These are phyloP conservation scores for Penicillium desertorum DNA, from an alignment of 495 filamentous ascomycete species.

Conservation along the genomic window DNA sequence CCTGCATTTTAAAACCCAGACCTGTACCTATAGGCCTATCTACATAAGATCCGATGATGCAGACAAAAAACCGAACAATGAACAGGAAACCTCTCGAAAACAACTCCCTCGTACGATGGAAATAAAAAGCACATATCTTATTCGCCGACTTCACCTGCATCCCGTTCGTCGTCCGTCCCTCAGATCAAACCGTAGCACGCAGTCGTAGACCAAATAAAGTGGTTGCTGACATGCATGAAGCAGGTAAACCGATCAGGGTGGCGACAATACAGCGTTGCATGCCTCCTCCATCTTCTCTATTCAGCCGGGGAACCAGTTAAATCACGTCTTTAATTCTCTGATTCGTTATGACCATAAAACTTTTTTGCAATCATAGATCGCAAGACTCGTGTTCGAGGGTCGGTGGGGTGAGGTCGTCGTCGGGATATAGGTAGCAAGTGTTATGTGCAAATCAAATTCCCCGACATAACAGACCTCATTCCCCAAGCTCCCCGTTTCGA, in stretches of 20 bases:
- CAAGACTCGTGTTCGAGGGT: constrained; percentile 21
- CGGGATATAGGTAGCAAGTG: constrained; percentile 6
- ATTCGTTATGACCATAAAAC: constrained; percentile 40
- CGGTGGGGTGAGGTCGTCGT: constrained; percentile 12
- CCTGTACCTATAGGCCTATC: constrained; percentile 27
- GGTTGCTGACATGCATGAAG: constrained; percentile 14
- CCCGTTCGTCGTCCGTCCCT: constrained; percentile 24
- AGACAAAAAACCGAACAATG: constrained; percentile 24
- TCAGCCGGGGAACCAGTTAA: constrained; percentile 35
- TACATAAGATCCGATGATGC: constrained; percentile 37
- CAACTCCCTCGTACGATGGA: constrained; percentile 42
- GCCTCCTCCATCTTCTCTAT: constrained; percentile 23
- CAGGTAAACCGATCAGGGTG: constrained; percentile 13
- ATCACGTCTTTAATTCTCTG: constrained; percentile 34
- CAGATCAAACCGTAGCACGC: constrained; percentile 12
- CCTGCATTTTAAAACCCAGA: constrained; percentile 19
- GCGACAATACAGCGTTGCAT: constrained; percentile 21
- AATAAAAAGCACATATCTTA: constrained; percentile 30
- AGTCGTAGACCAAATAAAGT: background rate
- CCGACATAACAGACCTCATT: constrained; percentile 13
- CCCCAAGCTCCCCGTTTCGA: constrained; percentile 12
- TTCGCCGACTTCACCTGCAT: constrained; percentile 29
- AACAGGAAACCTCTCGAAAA: constrained; percentile 34
- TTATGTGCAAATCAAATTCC: constrained; percentile 8
- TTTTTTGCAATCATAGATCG: constrained; percentile 28